Conservation (phyloP, 208 protist genomes). For the Leishmania lainsoni region DNA sequence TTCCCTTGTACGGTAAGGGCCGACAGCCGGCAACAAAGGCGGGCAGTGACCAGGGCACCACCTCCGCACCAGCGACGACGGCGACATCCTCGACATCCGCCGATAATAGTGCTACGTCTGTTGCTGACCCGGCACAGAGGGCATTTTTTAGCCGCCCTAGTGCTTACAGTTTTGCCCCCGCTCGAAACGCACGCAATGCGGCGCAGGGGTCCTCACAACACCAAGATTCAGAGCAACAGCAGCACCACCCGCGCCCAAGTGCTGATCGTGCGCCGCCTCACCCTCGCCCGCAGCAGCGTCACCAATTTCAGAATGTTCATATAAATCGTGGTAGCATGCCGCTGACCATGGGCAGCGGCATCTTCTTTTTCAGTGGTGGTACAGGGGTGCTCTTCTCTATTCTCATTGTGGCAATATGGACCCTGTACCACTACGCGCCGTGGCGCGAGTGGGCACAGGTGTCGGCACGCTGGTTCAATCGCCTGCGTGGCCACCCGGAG, state of each 20-base stretch:
- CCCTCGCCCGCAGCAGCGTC: slow-evolving; percentile 31
- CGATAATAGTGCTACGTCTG: not conserved
- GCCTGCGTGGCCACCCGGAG: slow-evolving; percentile 8
- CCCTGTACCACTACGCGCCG: slow-evolving; percentile 51
- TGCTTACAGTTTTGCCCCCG: slow-evolving; percentile 29
- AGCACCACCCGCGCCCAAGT: slow-evolving; percentile 41
- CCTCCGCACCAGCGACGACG: not conserved
- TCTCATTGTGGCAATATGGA: slow-evolving; percentile 37
- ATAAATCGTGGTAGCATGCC: slow-evolving; percentile 34
- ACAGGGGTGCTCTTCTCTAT: slow-evolving; percentile 37
- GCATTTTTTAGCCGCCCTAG: slow-evolving; percentile 32
- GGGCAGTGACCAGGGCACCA: not conserved
- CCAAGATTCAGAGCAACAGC: slow-evolving; percentile 5
- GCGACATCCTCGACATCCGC: not conserved
- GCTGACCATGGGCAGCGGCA: slow-evolving; percentile 45
- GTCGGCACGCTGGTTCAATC: slow-evolving; percentile 9
- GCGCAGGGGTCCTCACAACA: not conserved
- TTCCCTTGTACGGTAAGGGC: slow-evolving; percentile 80
- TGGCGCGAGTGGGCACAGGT: slow-evolving; percentile 41
- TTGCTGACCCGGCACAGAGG: slow-evolving; percentile 13
- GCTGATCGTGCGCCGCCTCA: slow-evolving; percentile 54
- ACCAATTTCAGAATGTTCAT: slow-evolving; percentile 18
- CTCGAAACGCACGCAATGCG: slow-evolving; percentile 1
- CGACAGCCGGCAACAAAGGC: slow-evolving; percentile 13
- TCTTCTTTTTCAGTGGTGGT: slow-evolving; percentile 54